These are phyloP conservation scores for Biscutella laevigata DNA, from an alignment of 441 rosid species.

Conservation along the genomic window DNA sequence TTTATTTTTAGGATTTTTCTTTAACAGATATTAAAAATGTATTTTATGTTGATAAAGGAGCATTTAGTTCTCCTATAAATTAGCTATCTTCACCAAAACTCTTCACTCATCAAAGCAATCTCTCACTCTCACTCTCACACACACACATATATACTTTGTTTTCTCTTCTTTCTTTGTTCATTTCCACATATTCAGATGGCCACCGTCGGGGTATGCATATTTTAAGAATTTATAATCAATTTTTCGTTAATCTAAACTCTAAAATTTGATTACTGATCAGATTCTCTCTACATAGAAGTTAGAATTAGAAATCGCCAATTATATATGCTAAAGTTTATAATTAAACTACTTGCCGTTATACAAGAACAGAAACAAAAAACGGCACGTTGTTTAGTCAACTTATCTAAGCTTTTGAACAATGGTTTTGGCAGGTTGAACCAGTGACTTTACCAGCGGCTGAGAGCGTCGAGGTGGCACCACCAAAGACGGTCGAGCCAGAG, in stretches of 20 bases:
- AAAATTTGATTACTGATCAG: neutral
- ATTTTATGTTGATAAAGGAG: neutral
- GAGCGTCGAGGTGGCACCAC: slow-evolving; percentile 24
- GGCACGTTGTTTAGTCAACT: neutral
- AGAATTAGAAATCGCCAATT: neutral
- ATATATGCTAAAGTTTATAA: neutral
- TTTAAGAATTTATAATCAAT: neutral
- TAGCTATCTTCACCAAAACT: slow-evolving; percentile 14
- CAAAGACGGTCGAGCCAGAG: slow-evolving; percentile 14
- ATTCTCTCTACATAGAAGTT: neutral
- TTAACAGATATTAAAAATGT: neutral
- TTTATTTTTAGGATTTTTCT: neutral
- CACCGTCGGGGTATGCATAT: slow-evolving; percentile 20
- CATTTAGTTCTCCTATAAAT: slow-evolving; percentile 24
- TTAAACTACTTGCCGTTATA: slow-evolving; percentile 9
- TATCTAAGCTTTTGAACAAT: neutral
- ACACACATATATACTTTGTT: neutral
- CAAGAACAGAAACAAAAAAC: neutral
- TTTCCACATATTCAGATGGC: slow-evolving; percentile 23
- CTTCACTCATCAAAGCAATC: slow-evolving; percentile 23
- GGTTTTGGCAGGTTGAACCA: slow-evolving; percentile 25
- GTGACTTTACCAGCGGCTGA: slow-evolving; percentile 22
- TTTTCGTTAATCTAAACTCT: neutral
- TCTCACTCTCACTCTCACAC: slow-evolving; percentile 3
- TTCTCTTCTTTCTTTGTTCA: neutral